Percentiles rank a stretch among this genome's conserved stretches.
Conservation (phyloP, 441 rosid species). For the Eugenia klotzschiana region DNA sequence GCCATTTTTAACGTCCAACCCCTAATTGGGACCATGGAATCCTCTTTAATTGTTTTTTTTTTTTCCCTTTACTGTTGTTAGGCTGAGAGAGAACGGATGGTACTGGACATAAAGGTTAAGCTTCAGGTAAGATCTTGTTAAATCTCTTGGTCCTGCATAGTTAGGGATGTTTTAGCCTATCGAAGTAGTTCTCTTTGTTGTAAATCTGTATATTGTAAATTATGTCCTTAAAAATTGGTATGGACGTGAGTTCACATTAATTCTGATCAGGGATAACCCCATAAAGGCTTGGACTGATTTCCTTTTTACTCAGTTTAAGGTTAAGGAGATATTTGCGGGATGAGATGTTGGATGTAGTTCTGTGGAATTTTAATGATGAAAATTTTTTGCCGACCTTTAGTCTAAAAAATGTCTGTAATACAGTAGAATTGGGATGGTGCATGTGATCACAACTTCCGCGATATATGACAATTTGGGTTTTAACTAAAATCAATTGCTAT, state of each 20-base stretch:
- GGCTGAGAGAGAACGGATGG: slow-evolving; percentile 99
- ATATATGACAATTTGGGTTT: neutral
- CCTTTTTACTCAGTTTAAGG: neutral
- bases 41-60: neutral
- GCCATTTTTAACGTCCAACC: neutral
- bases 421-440: neutral
- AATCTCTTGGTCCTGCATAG: neutral
- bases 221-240: neutral
- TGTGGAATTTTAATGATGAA: neutral
- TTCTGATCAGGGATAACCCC: neutral
- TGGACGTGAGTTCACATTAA: neutral
- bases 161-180: neutral
- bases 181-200: neutral
- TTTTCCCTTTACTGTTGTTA: slow-evolving; percentile 9
- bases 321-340: neutral
- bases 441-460: neutral
- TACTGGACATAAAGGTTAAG: slow-evolving; percentile 95
- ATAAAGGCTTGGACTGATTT: neutral
- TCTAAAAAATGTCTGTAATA: neutral
- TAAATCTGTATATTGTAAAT: neutral
- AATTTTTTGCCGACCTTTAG: neutral
- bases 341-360: neutral
- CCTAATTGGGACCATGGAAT: neutral
- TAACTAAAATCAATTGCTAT: neutral
- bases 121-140: slow-evolving; percentile 53